Evolutionary conservation across 306 rosid species (phyloP).

Genomic region (cucumber (Cucumis sativus)): DNA sequence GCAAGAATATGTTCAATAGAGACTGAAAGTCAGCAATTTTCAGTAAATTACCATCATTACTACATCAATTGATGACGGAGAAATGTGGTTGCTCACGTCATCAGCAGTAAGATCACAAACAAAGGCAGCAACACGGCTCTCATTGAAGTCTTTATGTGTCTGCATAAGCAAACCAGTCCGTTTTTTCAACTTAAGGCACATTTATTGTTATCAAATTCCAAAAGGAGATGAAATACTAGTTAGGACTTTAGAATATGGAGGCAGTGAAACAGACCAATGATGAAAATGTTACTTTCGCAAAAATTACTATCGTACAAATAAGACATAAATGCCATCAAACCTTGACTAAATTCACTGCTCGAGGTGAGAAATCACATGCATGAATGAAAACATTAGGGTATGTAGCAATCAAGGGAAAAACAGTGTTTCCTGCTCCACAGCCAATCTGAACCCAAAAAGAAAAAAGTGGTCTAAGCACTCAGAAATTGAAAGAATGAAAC

Average conservation of each 20-base stretch:
- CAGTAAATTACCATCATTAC: conserved; percentile 68
- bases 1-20: neutral
- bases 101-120: conserved; percentile 84
- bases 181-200: neutral
- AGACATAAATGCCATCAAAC: conserved; percentile 19
- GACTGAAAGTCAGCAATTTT: neutral
- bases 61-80: conserved; percentile 65
- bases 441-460: conserved; percentile 46
- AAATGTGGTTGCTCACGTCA: conserved; percentile 51
- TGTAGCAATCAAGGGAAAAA: conserved; percentile 66
- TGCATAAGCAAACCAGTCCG: conserved; percentile 19
- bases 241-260: neutral
- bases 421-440: conserved; percentile 95
- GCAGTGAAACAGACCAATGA: neutral
- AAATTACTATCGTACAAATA: neutral
- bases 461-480: neutral
- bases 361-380: conserved; percentile 91
- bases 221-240: neutral
- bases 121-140: conserved; percentile 55
- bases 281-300: neutral
- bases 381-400: conserved; percentile 60
- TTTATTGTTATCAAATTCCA: neutral
- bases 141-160: conserved; percentile 68
- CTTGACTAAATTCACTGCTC: conserved; percentile 83
- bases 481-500: conserved; percentile 3